Evolutionary conservation across 1,284 basidiomycete genomes (phyloP), one percentile per base, ranked within the genome.

Genomic region (Marasmius sp.): DNA sequence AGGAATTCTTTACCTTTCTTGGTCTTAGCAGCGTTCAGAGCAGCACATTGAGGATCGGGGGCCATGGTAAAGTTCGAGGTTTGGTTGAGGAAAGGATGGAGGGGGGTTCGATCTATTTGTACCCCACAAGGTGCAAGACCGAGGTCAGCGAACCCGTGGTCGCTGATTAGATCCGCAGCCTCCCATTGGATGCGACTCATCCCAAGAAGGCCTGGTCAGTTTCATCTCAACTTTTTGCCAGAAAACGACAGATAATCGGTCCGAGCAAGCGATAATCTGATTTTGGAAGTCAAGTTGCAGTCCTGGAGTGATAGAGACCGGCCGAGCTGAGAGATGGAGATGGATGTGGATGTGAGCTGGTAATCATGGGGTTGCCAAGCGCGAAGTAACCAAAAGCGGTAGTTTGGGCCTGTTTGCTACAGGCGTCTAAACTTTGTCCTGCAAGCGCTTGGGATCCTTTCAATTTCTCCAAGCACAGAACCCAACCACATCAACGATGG

Each of bases 1-100:
- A n/a, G 49, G 34, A 11, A 56, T 34, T 33, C 57, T 72, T 18
- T 55, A 88, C 88, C 82, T 64, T 79, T 79, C 69, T 70, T 75
- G 1, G 69, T 60, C 75, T 84, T 80, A 5, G 87, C 88, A 50
- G 75, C 75, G 65, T 77, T 76, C 66, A 91, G 76, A 57, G 86
- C 87, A 67, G 79, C 66, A 73, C 88, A 91, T 69, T 81, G 81
- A 43, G 82, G 78, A 69, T 80, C 76, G 62, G 73, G 77, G 58
- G 76, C 75, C 75, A 78, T 80, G 58, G 54, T 67, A 61, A 16
- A 41, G 61, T 52, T 51, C 33, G 45, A 6, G 34, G 39, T 34
- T 45, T 43, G 51, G 52, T 14, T 54, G 51, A 14, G 22, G 34
- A 55, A 36, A n/a, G 53, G 27, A 41, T 37, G 16, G 22, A 37